Conservation (phyloP, 257 asterid species). For the Schizonepeta tenuifolia region DNA sequence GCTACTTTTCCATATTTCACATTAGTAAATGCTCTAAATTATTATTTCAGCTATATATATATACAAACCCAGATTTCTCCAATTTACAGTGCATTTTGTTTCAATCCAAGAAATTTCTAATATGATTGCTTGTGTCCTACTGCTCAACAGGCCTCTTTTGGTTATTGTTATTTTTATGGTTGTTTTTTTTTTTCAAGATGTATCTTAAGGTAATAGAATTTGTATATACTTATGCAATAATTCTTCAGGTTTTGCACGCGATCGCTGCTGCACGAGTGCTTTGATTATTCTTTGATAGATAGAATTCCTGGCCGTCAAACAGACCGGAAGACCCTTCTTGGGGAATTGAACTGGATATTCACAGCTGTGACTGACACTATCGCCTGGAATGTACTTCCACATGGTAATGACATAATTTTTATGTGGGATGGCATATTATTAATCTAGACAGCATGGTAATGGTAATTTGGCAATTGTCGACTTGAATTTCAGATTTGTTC, state of each 20-base stretch:
- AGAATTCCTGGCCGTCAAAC: slow-evolving; percentile 99
- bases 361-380: slow-evolving; percentile 99
- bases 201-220: slow-evolving; percentile 20
- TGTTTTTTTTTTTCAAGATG: slow-evolving; percentile 12
- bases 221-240: slow-evolving; percentile 41
- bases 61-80: background rate
- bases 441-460: slow-evolving; percentile 18
- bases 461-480: slow-evolving; percentile 27
- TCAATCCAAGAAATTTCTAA: slow-evolving; percentile 7
- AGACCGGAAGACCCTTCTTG: slow-evolving; percentile 97
- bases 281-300: slow-evolving; percentile 87
- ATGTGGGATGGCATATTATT: slow-evolving; percentile 18
- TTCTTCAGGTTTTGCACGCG: slow-evolving; percentile 67
- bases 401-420: slow-evolving; percentile 62
- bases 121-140: slow-evolving; percentile 11
- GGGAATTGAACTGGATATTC: slow-evolving; percentile 99
- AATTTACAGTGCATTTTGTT: slow-evolving; percentile 13
- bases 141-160: background rate
- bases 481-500: slow-evolving; percentile 73
- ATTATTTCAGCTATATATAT: slow-evolving; percentile 3
- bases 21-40: background rate
- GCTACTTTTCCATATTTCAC: background rate
- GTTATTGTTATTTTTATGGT: background rate
- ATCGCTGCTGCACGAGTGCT: slow-evolving; percentile 84
- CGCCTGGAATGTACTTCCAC: slow-evolving; percentile 99